phyloP scores from a whole-genome alignment of 306 rosid species.

The Notholithocarpus densiflorus region DNA sequence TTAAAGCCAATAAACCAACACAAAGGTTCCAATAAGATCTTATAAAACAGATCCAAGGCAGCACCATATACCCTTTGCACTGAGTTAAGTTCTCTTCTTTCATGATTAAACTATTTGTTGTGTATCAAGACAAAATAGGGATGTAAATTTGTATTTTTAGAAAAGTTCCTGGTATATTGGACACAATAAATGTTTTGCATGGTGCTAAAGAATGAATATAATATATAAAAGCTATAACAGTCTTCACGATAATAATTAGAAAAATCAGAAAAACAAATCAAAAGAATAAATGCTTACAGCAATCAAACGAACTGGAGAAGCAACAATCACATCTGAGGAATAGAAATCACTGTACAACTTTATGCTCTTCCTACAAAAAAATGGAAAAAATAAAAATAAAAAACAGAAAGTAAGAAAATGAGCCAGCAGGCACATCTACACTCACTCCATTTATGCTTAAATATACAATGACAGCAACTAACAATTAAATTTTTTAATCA shows the following conservation, averaged over 20 bases:
- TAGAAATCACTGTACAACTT: too few species aligned
- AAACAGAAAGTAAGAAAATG: background rate
- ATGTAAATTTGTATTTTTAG: background rate
- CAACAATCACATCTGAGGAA: slow-evolving; percentile 84
- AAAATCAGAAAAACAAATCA: slow-evolving; percentile 11
- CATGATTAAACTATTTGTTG: background rate
- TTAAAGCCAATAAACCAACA: background rate
- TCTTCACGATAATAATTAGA: background rate
- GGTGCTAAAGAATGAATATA: background rate
- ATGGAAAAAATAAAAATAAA: slow-evolving; percentile 6
- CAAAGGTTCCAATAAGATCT: background rate
- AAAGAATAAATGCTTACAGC: slow-evolving; percentile 41
- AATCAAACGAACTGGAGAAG: slow-evolving; percentile 74
- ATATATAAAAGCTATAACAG: slow-evolving; percentile 7
- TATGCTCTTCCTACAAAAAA: too few species aligned
- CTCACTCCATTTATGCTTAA: background rate
- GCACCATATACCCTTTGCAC: background rate
- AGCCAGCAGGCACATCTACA: background rate
- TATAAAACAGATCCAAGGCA: background rate
- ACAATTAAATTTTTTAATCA: background rate
- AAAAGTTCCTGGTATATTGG: background rate
- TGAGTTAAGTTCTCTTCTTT: background rate
- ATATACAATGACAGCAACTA: background rate
- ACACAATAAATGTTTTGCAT: background rate
- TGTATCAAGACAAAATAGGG: background rate